Conservation (phyloP, 805 yeast species). For the Ogataea angusta region DNA sequence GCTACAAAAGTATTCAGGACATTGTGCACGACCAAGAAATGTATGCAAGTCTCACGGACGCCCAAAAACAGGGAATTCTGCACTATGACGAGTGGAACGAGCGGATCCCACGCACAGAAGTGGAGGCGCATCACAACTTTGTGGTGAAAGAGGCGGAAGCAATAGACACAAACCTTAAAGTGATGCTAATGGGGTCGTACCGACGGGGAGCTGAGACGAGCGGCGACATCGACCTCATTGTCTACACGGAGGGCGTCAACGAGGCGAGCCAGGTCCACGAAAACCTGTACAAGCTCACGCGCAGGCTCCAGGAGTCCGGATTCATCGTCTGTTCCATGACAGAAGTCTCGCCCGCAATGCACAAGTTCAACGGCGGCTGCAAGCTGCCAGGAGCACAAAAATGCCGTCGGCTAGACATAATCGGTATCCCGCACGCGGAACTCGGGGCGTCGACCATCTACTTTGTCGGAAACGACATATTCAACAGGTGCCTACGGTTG, state of each 20-base stretch:
- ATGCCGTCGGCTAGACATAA: constrained; percentile 54
- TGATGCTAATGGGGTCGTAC: constrained; percentile 49
- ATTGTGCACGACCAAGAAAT: constrained; percentile 17
- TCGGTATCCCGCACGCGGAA: constrained; percentile 43
- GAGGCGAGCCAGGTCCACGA: constrained; percentile 20
- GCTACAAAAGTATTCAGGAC: constrained; percentile 39
- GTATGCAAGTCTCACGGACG: constrained; percentile 19
- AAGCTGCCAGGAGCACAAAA: constrained; percentile 24
- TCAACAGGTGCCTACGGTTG: constrained; percentile 45
- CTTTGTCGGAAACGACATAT: constrained; percentile 52
- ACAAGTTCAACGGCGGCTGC: constrained; percentile 38
- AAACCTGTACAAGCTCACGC: constrained; percentile 17
- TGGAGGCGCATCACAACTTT: constrained; percentile 36
- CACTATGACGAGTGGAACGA: constrained; percentile 46
- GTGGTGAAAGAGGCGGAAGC: constrained; percentile 23
- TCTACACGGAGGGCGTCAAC: constrained; percentile 36
- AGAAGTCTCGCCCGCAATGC: constrained; percentile 16
- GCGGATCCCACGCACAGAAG: constrained; percentile 45
- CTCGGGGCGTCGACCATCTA: constrained; percentile 49
- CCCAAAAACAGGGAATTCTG: constrained; percentile 39
- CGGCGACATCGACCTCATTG: constrained; percentile 53
- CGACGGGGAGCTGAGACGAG: constrained; percentile 43
- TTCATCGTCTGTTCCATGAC: constrained; percentile 26
- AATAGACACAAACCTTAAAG: constrained; percentile 36
- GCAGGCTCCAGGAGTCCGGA: constrained; percentile 6